These are phyloP conservation scores for Chaetomiaceae sp. DNA, from an alignment of 2,329 filamentous ascomycete genomes.

Conservation along the genomic window DNA sequence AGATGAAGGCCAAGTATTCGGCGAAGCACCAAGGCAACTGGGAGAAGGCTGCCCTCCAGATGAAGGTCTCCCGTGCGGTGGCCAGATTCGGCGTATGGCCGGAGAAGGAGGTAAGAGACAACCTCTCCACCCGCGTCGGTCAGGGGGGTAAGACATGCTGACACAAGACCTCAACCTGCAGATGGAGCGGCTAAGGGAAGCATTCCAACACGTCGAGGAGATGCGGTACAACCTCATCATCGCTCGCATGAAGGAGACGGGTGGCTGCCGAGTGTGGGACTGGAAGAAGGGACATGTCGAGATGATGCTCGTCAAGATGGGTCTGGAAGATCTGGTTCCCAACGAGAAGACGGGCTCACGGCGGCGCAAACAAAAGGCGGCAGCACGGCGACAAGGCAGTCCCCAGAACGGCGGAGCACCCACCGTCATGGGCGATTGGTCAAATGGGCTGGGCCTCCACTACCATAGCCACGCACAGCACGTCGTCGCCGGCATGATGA, in stretches of 20 bases:
- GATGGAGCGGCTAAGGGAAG: constrained; percentile 38
- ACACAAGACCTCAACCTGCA: constrained; percentile 21
- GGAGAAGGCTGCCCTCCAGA: constrained; percentile 49
- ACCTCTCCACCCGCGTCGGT: too few relatives aligned
- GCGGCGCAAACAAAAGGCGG: constrained; percentile 38
- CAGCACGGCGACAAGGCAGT: constrained; percentile 19
- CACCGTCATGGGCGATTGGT: constrained; percentile 24
- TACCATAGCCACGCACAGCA: constrained; percentile 24
- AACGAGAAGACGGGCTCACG: constrained; percentile 38
- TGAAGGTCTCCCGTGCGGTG: constrained; percentile 50
- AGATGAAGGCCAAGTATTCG: constrained; percentile 42
- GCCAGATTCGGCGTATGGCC: constrained; percentile 47
- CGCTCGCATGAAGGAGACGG: constrained; percentile 43
- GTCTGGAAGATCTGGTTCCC: constrained; percentile 42
- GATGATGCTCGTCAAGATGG: constrained; percentile 45
- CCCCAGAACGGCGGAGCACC: constrained; percentile 14
- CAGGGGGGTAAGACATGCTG: not conserved
- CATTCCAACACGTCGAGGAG: constrained; percentile 39
- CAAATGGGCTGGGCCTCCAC: constrained; percentile 25
- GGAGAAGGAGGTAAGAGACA: constrained; percentile 40
- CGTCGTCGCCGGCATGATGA: constrained; percentile 15
- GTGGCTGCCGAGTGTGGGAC: constrained; percentile 46
- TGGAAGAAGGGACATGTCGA: constrained; percentile 48
- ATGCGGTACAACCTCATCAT: constrained; percentile 41
- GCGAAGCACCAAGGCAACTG: constrained; percentile 32